These are phyloP conservation scores for Wallacemonas rigidus DNA, from an alignment of 208 protist species.

Conservation along the genomic window DNA sequence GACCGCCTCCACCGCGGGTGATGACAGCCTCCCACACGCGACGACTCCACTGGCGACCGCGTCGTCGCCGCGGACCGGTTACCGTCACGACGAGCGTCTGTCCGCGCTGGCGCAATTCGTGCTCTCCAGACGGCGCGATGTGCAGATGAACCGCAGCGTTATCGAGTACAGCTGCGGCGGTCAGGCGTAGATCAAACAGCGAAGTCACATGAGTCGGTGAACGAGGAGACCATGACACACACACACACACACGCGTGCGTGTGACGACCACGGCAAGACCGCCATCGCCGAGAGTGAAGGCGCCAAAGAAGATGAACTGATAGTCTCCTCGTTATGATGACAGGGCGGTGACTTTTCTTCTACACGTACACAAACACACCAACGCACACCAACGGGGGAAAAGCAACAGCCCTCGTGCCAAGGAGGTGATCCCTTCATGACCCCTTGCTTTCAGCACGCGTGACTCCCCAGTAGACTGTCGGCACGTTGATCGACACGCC, in stretches of 20 bases:
- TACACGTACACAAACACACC: conserved; percentile 11
- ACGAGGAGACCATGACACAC: neutral
- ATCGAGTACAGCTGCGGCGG: conserved; percentile 16
- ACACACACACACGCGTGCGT: no score
- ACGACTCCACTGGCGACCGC: no score
- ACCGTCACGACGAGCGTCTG: conserved; percentile 1
- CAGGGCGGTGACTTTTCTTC: no score
- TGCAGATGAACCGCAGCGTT: conserved; percentile 13
- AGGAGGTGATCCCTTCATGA: no score
- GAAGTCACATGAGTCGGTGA: neutral
- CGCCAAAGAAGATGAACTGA: no score
- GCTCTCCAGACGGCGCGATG: neutral
- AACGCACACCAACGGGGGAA: neutral
- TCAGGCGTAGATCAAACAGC: neutral
- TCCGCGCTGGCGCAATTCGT: conserved; percentile 18
- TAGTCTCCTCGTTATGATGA: no score
- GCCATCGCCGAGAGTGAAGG: no score
- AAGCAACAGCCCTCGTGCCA: no score
- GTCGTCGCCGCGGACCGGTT: neutral
- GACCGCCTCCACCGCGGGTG: neutral
- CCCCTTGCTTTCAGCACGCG: no score
- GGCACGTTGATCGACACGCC: no score
- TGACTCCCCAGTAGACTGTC: no score
- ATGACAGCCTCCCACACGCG: neutral
- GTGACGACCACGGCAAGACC: no score